Evolutionary conservation across 2,329 filamentous ascomycete species (phyloP), one percentile per base, ranked within the genome.

Genomic region (Blumeria hordei): DNA sequence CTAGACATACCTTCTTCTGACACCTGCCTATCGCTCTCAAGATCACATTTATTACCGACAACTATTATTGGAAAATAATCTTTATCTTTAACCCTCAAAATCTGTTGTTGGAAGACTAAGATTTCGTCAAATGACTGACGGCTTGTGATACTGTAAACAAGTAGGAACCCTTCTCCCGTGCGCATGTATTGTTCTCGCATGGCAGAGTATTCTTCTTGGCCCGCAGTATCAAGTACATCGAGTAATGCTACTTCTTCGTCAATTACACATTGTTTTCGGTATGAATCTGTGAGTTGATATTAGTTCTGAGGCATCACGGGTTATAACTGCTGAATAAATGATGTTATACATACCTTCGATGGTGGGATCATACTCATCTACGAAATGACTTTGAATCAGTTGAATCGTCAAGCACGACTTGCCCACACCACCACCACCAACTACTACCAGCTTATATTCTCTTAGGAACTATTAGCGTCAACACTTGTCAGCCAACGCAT

Each of bases 141-240:
- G 66, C 90, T 95, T 56, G 86, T 95, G 73, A 98, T 98, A 62
- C 88, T 94, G 76, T 96, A 96, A 65, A 96, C 88, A 54, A 98
- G 81, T 66, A 98, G 73, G 72, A 98, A 98, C 55, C 92, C 92
- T 71, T 98, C 92, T 67, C 92, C 92, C 28, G 90, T 96, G 65
- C 92, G 83, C 90, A 98, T 98, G 77, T 96, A 98, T 72, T 96
- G 92, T 74, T 98, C 92, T 67, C 92, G 79, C 92, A 98, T 96
- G 55, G 92, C 92, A 56, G 88, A 94, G 74, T 96, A 98, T 73
- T 98, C 92, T 72, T 98, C 92, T 70, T 98, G 92, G 58, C 92
- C 92, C 59, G 92, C 92, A 55, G 92, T 98, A 70, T 98, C 92
- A 68, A 96, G 82, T 60, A 98, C 92, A 70, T 98, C 92, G 69